Evolutionary conservation across 1,284 basidiomycete species (phyloP).

Genomic region (Pyrrhoderma noxium): DNA sequence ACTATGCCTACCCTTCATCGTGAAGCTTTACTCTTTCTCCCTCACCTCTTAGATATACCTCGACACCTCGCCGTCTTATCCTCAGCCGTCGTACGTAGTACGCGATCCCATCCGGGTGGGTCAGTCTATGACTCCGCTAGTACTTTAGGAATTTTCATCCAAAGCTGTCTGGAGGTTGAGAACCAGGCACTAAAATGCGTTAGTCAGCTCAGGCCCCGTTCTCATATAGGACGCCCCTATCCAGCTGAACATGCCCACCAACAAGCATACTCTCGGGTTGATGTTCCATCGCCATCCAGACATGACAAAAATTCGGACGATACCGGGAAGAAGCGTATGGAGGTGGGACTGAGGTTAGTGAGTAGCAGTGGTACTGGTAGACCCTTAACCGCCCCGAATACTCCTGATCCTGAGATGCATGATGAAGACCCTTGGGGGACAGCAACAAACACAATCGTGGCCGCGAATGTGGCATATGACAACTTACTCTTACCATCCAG

Average conservation of each 20-base stretch:
- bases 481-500: constrained; percentile 1
- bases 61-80: constrained; percentile 65
- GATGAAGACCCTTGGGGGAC: constrained; percentile 1
- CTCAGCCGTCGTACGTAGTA: constrained; percentile 63
- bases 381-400: constrained; percentile 17
- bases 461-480: not conserved
- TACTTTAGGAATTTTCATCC: constrained; percentile 41
- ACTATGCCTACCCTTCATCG: constrained; percentile 49
- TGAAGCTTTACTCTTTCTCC: constrained; percentile 63
- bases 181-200: constrained; percentile 59
- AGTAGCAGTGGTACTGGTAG: not conserved
- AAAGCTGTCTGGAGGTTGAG: constrained; percentile 64
- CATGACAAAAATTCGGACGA: not conserved
- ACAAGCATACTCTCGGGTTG: constrained; percentile 3
- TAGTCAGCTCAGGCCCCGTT: constrained; percentile 39
- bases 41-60: constrained; percentile 63
- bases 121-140: constrained; percentile 26
- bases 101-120: constrained; percentile 24
- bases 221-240: constrained; percentile 31
- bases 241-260: constrained; percentile 21
- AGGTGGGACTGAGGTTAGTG: not conserved
- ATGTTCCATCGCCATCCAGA: not conserved
- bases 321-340: constrained; percentile 8
- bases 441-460: not conserved
- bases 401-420: constrained; percentile 6